Conservation (phyloP, 352 stramenopile species). For the Lagenidium sp. region DNA sequence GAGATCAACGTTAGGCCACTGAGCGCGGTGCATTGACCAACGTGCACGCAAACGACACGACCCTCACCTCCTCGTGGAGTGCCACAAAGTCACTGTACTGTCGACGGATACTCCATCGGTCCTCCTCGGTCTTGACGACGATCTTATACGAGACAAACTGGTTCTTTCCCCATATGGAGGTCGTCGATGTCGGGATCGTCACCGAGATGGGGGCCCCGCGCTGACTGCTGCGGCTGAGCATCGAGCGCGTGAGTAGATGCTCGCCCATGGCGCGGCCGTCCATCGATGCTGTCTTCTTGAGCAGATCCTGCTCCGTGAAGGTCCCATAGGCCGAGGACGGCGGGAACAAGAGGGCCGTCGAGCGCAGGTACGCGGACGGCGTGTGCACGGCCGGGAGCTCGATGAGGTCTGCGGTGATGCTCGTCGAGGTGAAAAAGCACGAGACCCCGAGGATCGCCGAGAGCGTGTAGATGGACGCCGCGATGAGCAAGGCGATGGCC, state of each 20-base stretch:
- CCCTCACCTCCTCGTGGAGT: slow-evolving; percentile 53
- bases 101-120: slow-evolving; percentile 52
- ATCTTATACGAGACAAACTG: slow-evolving; percentile 72
- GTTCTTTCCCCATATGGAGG: slow-evolving; percentile 62
- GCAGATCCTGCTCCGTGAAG: slow-evolving; percentile 33
- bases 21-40: no score
- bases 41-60: no score
- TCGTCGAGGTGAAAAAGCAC: slow-evolving; percentile 36
- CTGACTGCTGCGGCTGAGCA: slow-evolving; percentile 14
- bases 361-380: slow-evolving; percentile 51
- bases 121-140: slow-evolving; percentile 57
- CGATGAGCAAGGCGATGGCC: slow-evolving; percentile 13
- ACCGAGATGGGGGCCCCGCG: slow-evolving; percentile 25
- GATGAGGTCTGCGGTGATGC: slow-evolving; percentile 41
- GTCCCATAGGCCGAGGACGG: slow-evolving; percentile 39
- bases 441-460: slow-evolving; percentile 36
- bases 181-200: slow-evolving; percentile 57
- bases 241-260: no score
- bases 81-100: slow-evolving; percentile 58
- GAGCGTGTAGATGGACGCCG: slow-evolving; percentile 27
- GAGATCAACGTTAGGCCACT: no score
- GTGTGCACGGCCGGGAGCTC: slow-evolving; percentile 35
- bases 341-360: slow-evolving; percentile 24
- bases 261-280: no score
- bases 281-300: no score